phyloP scores from a whole-genome alignment of 306 rosid genomes.

The Prunus davidiana region DNA sequence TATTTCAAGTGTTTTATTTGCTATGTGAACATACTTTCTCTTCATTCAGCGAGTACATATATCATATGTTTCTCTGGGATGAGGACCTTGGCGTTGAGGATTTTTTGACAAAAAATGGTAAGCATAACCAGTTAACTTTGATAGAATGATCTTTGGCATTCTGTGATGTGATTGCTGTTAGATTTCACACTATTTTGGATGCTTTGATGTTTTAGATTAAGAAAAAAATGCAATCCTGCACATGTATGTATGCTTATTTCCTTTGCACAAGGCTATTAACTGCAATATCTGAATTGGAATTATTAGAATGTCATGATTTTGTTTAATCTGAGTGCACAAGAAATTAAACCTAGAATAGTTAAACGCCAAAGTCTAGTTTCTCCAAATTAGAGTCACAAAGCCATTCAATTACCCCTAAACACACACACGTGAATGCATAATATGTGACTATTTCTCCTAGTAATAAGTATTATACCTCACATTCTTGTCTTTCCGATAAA shows the following conservation, averaged over 20 bases:
- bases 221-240: not conserved
- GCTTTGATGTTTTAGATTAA: not conserved
- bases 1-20: not conserved
- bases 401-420: not conserved
- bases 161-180: not conserved
- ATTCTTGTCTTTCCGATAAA: not conserved
- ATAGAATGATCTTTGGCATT: not conserved
- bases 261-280: not conserved
- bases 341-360: not conserved
- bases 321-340: not conserved
- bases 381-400: not conserved
- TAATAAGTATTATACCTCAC: not conserved
- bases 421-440: not conserved
- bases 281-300: not conserved
- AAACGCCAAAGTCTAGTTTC: not conserved
- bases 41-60: constrained; percentile 37
- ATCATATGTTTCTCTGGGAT: constrained; percentile 77
- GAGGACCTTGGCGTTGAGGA: constrained; percentile 79
- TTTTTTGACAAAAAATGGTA: constrained; percentile 65
- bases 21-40: not conserved
- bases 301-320: not conserved
- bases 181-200: not conserved
- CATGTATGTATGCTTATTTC: not conserved
- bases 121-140: not conserved
- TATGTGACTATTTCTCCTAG: too few species aligned